phyloP scores from a whole-genome alignment of 805 yeast species.

The Teunomyces atbi region DNA sequence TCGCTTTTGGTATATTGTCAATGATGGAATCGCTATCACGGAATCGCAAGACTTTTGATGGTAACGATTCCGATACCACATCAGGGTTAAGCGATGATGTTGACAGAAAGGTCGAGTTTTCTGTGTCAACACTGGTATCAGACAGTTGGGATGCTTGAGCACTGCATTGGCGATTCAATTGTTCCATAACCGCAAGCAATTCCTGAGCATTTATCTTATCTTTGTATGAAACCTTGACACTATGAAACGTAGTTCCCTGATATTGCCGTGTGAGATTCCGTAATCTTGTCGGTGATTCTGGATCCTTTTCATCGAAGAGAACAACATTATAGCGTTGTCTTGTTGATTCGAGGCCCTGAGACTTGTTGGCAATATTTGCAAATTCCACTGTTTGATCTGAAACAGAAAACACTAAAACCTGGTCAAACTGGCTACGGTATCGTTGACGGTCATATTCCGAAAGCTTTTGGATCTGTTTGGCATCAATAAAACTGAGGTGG shows the following conservation, averaged over 20 bases:
- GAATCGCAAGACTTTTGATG: slow-evolving; percentile 9
- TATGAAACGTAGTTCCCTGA: slow-evolving; percentile 17
- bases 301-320: slow-evolving; percentile 18
- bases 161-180: slow-evolving; percentile 7
- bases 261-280: slow-evolving; percentile 3
- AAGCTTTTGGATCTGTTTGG: slow-evolving; percentile 8
- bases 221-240: slow-evolving; percentile 18
- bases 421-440: slow-evolving; percentile 16
- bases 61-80: background rate
- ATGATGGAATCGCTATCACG: slow-evolving; percentile 18
- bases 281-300: slow-evolving; percentile 8
- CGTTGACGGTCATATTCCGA: slow-evolving; percentile 8
- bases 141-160: slow-evolving; percentile 7
- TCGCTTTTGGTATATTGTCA: background rate
- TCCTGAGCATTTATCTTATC: slow-evolving; percentile 19
- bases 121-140: slow-evolving; percentile 10
- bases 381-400: slow-evolving; percentile 15
- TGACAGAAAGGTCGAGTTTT: slow-evolving; percentile 7
- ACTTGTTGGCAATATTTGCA: slow-evolving; percentile 17
- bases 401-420: slow-evolving; percentile 22
- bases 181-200: slow-evolving; percentile 15
- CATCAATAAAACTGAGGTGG: slow-evolving; percentile 10
- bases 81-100: slow-evolving; percentile 5
- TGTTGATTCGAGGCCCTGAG: slow-evolving; percentile 29
- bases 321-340: slow-evolving; percentile 23